phyloP scores from a whole-genome alignment of 2,329 filamentous ascomycete genomes.

The Neofusicoccum laricinum region DNA sequence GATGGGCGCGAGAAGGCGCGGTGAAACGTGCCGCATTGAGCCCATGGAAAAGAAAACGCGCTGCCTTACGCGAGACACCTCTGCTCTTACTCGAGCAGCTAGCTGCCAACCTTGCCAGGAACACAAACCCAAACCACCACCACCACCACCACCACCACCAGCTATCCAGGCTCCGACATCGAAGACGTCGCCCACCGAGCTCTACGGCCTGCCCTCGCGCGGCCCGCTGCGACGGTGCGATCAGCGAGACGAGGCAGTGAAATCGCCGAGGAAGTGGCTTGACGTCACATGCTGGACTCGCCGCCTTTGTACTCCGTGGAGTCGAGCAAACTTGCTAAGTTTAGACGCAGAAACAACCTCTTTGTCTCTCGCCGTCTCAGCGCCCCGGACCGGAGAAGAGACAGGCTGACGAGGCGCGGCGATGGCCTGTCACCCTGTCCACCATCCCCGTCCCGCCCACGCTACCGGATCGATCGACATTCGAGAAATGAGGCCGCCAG shows the following conservation, averaged over 20 bases:
- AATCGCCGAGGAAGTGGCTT: not conserved
- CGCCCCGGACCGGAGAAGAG: not conserved
- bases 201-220: not conserved
- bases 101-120: too few relatives aligned
- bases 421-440: not conserved
- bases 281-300: not conserved
- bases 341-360: not conserved
- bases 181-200: too few relatives aligned
- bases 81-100: too few relatives aligned
- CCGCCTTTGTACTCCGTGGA: too few relatives aligned
- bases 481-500: constrained; percentile 1
- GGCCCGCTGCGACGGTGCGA: not conserved
- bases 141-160: too few relatives aligned
- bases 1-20: not conserved
- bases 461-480: constrained; percentile 1
- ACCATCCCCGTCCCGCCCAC: too few relatives aligned
- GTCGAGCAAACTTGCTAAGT: too few relatives aligned
- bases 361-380: not conserved
- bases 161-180: too few relatives aligned
- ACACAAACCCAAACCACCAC: too few relatives aligned
- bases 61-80: too few relatives aligned
- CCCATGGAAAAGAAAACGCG: too few relatives aligned
- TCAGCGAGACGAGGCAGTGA: not conserved
- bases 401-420: not conserved
- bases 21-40: not conserved